Evolutionary conservation across 108 stramenopile species (phyloP), one percentile per base, ranked within the genome.

Genomic region (Nitzschia sp.): DNA sequence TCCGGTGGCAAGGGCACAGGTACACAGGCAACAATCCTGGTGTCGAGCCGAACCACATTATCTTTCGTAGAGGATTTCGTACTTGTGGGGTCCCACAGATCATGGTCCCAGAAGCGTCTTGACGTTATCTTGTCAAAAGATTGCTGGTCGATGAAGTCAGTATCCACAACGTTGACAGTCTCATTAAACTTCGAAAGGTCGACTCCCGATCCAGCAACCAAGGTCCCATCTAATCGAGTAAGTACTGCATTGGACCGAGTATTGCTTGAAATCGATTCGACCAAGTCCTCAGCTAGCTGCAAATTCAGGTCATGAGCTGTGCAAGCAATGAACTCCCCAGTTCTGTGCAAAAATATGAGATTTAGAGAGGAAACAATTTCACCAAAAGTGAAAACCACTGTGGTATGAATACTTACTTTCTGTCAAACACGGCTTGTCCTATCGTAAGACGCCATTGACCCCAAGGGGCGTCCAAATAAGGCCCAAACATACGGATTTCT

Each of bases 281-380:
- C 17, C 3, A 82, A 31, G 33, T 77, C 53, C 21, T 60, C 50
- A 2, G 77, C 46, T 26, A 52, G 54, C 1, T 60, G 28, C 11
- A 83, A 9, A 21, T 65, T 62, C 28, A 86, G 27, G 59, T 86
- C 85, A 22, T 68, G n/a, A 9, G 66, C 29, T 21, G 68, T 76
- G 22, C 81, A 86, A 6, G 55, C 71, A 23, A 86, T 69, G 11
- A 86, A 80, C 23, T 69, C 66, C 4, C 69, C 76, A 9, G 79
- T 86, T 36, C 59, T 72, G 31, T 35, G 15, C 4, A 13, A 27
- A 22, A 29, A 6, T 11, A 23, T 25, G 27, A 22, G 45, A 32
- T 4, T 5, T 32, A 6, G 44, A 47, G 11, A 41, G n/a, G 25
- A 61, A 8, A 44, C 13, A 33, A 23, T 15, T 56, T 21, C 33